Conservation (phyloP, 2,329 filamentous ascomycete genomes). For the Diaporthe ampelina region DNA sequence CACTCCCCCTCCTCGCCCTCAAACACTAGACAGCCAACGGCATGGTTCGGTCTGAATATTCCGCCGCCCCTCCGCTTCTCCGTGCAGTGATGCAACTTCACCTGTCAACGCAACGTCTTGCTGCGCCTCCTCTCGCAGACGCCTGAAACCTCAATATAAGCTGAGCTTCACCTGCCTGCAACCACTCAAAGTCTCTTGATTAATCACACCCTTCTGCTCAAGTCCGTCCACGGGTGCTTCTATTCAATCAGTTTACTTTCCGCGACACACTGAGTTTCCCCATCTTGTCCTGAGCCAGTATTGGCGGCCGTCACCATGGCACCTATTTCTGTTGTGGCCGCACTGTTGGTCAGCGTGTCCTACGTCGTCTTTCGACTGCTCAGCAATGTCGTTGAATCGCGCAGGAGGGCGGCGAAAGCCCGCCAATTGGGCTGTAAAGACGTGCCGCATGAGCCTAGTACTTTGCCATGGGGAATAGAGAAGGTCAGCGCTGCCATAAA, state of each 20-base stretch:
- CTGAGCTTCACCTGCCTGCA: background rate
- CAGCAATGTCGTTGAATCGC: slow-evolving; percentile 16
- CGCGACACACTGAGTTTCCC: background rate
- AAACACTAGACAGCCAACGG: background rate
- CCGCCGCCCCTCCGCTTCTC: slow-evolving; percentile 14
- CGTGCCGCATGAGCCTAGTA: background rate
- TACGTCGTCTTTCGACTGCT: slow-evolving; percentile 36
- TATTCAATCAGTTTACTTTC: too few species aligned
- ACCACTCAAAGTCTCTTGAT: background rate
- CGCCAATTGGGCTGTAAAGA: slow-evolving; percentile 35
- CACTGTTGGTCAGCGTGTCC: slow-evolving; percentile 28
- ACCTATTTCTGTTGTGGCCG: slow-evolving; percentile 34
- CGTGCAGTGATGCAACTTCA: background rate
- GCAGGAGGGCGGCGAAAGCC: slow-evolving; percentile 22
- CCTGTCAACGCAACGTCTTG: background rate
- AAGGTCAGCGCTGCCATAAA: background rate
- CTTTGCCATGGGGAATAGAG: slow-evolving; percentile 31
- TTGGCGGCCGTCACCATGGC: slow-evolving; percentile 20
- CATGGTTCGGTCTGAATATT: slow-evolving; percentile 32
- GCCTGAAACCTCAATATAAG: background rate
- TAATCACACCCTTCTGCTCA: background rate
- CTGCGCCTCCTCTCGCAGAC: background rate
- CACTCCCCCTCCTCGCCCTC: background rate
- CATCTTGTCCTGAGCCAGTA: background rate
- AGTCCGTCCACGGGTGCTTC: too few species aligned